These are phyloP conservation scores for Termitomyces sp. DNA, from an alignment of 768 basidiomycete species.

Conservation along the genomic window DNA sequence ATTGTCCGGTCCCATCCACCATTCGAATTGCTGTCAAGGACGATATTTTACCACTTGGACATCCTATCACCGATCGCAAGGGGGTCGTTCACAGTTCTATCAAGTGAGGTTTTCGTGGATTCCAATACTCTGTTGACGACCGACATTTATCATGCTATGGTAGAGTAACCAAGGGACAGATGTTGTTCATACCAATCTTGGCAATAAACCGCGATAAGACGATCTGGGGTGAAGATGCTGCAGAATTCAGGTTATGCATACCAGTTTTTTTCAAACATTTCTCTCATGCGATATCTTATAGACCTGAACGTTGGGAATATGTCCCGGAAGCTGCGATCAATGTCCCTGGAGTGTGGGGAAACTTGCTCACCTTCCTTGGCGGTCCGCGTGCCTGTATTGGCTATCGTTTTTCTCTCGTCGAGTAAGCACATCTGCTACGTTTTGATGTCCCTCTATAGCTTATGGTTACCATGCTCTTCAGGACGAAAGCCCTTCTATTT, in stretches of 20 bases:
- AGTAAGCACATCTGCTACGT: conserved; percentile 27
- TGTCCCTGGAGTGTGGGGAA: conserved; percentile 59
- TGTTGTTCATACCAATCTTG: conserved; percentile 45
- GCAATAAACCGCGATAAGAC: conserved; percentile 44
- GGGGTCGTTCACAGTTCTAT: conserved; percentile 36
- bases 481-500: conserved; percentile 37
- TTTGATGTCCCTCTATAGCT: not conserved
- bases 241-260: conserved; percentile 46
- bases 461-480: conserved; percentile 19
- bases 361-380: conserved; percentile 56
- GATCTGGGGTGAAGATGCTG: conserved; percentile 63
- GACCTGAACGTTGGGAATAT: conserved; percentile 60
- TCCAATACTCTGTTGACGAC: not conserved
- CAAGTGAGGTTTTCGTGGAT: conserved; percentile 19
- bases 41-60: conserved; percentile 44
- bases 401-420: conserved; percentile 54
- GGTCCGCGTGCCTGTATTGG: conserved; percentile 69
- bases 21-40: conserved; percentile 42
- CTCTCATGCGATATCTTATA: conserved; percentile 15
- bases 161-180: conserved; percentile 39
- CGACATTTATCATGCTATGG: not conserved
- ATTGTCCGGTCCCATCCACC: conserved; percentile 43
- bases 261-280: not conserved
- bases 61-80: conserved; percentile 36
- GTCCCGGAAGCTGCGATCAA: conserved; percentile 34